phyloP scores from a whole-genome alignment of 1,284 basidiomycete species.

The Heterobasidion occidentale region DNA sequence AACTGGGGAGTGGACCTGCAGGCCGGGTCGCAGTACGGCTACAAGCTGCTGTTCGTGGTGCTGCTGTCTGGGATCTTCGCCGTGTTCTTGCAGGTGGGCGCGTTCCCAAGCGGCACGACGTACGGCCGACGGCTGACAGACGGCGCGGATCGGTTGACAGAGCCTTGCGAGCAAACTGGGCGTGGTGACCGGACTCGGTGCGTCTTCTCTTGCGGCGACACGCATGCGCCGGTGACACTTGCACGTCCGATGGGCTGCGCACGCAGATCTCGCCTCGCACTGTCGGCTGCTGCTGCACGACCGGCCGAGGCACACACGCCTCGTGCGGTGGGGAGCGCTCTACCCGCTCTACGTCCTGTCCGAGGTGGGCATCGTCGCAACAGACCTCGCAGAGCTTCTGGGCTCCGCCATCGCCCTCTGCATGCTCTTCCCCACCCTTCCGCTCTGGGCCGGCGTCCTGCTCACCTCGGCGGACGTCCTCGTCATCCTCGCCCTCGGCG shows the following conservation, averaged over 20 bases:
- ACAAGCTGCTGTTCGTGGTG: slow-evolving; percentile 82
- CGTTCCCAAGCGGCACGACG: not conserved
- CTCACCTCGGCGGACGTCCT: slow-evolving; percentile 84
- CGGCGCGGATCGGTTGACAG: slow-evolving; percentile 22
- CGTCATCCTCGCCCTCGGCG: slow-evolving; percentile 58
- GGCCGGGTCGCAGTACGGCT: slow-evolving; percentile 74
- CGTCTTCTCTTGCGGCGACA: not conserved
- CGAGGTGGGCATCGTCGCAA: slow-evolving; percentile 80
- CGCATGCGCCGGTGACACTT: too few relatives aligned
- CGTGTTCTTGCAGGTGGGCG: slow-evolving; percentile 60
- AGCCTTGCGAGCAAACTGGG: slow-evolving; percentile 57
- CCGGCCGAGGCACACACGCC: slow-evolving; percentile 50
- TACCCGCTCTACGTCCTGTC: slow-evolving; percentile 65
- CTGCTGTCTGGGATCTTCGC: slow-evolving; percentile 75
- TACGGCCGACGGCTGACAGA: too few relatives aligned
- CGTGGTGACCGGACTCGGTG: slow-evolving; percentile 65
- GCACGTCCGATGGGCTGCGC: not conserved
- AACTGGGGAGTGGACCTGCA: slow-evolving; percentile 76
- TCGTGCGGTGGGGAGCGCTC: slow-evolving; percentile 59
- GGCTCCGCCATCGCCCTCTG: slow-evolving; percentile 79
- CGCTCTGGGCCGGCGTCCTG: slow-evolving; percentile 78
- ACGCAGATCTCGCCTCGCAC: slow-evolving; percentile 63
- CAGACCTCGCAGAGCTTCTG: slow-evolving; percentile 70
- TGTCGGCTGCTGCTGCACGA: slow-evolving; percentile 66
- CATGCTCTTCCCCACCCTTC: slow-evolving; percentile 74